These are phyloP conservation scores for Podospora fimiseda DNA, from an alignment of 495 filamentous ascomycete species.

Conservation along the genomic window DNA sequence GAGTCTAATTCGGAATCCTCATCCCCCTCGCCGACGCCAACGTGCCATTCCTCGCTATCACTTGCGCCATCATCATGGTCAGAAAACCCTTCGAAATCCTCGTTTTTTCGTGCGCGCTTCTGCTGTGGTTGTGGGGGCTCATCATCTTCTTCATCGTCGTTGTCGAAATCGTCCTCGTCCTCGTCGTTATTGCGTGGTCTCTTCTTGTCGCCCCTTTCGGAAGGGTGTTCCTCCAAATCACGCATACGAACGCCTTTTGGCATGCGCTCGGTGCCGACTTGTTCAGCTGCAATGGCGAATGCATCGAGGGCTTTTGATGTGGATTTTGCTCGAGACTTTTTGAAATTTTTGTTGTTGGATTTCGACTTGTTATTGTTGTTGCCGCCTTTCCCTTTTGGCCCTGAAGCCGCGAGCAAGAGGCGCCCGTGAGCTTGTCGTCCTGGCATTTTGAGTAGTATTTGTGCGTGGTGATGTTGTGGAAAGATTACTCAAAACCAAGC, in stretches of 20 bases:
- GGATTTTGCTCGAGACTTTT: conserved; percentile 37
- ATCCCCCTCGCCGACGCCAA: conserved; percentile 64
- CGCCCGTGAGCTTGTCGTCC: conserved; percentile 59
- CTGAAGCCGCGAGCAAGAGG: conserved; percentile 35
- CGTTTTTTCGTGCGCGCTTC: conserved; percentile 38
- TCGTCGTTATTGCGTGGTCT: conserved; percentile 46
- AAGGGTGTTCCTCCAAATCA: conserved; percentile 36
- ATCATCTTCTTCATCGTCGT: conserved; percentile 48
- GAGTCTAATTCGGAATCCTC: conserved; percentile 83
- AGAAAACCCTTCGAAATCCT: conserved; percentile 35
- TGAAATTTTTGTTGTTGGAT: conserved; percentile 13
- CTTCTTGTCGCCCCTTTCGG: conserved; percentile 25
- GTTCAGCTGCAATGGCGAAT: conserved; percentile 70
- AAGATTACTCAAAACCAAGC: no score
- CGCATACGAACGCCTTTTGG: conserved; percentile 38
- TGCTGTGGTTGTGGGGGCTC: conserved; percentile 27
- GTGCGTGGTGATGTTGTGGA: background rate
- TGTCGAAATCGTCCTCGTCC: conserved; percentile 46
- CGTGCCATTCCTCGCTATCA: conserved; percentile 82
- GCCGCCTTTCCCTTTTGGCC: no score
- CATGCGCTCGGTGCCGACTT: conserved; percentile 33
- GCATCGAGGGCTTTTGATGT: conserved; percentile 67
- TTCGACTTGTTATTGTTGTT: conserved; percentile 44
- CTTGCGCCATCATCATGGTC: conserved; percentile 43
- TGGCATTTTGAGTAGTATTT: conserved; percentile 48